These are phyloP conservation scores for Monilinia fructicola DNA, from an alignment of 2,329 filamentous ascomycete genomes.

Conservation along the genomic window DNA sequence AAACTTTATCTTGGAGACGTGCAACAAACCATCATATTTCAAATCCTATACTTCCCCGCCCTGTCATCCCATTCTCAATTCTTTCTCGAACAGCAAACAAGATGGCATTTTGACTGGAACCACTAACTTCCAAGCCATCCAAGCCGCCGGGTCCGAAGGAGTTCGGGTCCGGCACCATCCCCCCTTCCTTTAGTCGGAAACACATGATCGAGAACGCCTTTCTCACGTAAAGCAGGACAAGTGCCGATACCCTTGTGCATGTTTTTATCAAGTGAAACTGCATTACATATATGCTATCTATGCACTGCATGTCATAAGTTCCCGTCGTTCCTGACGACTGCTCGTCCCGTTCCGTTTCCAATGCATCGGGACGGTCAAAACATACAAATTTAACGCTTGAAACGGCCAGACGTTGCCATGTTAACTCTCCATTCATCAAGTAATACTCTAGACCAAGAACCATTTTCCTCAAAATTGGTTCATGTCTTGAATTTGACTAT, in stretches of 20 bases:
- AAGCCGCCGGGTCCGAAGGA: background rate
- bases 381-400: background rate
- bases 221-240: background rate
- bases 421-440: background rate
- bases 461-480: no score
- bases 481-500: no score
- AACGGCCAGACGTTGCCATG: background rate
- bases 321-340: background rate
- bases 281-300: constrained; percentile 7
- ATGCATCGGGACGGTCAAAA: background rate
- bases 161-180: background rate
- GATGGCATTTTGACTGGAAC: background rate
- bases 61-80: constrained; percentile 10
- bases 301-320: constrained; percentile 10
- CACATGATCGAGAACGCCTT: background rate
- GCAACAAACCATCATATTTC: background rate
- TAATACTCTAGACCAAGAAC: background rate
- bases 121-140: background rate
- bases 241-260: background rate
- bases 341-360: constrained; percentile 3
- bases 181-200: background rate
- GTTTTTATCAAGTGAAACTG: background rate
- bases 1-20: background rate
- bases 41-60: background rate
- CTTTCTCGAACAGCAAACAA: constrained; percentile 11